Percentiles rank a stretch among this genome's conserved stretches.
These are phyloP conservation scores for Botrytis pseudocinerea DNA, from an alignment of 2,329 filamentous ascomycete genomes.

Conservation along the genomic window DNA sequence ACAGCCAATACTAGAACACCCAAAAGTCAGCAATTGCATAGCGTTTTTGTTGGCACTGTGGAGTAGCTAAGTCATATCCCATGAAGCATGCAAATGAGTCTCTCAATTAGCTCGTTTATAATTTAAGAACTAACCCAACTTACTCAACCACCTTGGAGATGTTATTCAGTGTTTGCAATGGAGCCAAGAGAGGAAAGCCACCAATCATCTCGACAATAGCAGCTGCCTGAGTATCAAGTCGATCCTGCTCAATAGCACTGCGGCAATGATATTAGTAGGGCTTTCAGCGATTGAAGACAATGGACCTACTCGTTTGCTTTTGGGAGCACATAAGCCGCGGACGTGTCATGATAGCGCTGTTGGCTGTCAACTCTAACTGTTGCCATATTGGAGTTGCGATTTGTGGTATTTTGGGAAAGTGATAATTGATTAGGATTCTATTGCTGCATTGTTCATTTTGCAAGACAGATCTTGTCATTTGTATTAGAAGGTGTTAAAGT, in stretches of 20 bases:
- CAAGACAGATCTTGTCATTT: background rate
- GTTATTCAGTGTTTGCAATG: background rate
- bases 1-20: conserved; percentile 1
- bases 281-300: background rate
- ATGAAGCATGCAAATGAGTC: background rate
- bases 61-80: background rate
- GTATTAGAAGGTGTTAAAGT: background rate
- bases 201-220: conserved; percentile 23
- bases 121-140: background rate
- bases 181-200: conserved; percentile 13
- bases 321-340: conserved; percentile 19
- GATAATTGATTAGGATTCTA: background rate
- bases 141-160: conserved; percentile 14
- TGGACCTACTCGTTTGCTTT: conserved; percentile 20
- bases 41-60: background rate
- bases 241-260: conserved; percentile 17
- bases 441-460: too few species aligned
- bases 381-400: conserved; percentile 5
- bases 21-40: background rate
- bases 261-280: background rate
- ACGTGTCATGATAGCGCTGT: conserved; percentile 14
- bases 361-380: background rate
- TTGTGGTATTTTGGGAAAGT: background rate
- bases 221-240: conserved; percentile 19
- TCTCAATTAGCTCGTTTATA: background rate